Evolutionary conservation across 108 stramenopile species (phyloP), one percentile per base, ranked within the genome.

Genomic region (Cyclotella baltica): DNA sequence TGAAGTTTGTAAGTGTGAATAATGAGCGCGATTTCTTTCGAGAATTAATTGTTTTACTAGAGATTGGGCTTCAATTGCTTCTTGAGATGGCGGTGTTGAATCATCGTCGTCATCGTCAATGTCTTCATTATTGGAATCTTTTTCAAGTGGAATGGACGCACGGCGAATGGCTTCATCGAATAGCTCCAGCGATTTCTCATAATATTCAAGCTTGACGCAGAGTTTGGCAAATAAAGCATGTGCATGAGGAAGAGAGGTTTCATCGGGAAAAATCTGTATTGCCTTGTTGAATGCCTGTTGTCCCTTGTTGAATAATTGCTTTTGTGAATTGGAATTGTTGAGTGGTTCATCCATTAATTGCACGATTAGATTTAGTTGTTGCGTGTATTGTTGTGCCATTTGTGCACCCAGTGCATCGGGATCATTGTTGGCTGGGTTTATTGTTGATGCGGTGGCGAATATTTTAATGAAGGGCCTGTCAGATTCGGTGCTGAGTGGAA

Each of bases 151-250:
- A 38, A 64, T 48, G 31, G 62, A 63, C 22, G 63, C 63, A 34
- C 73, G 73, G 23, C 73, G 48, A 35, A 74, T 65, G 9, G 73
- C 62, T 28, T 74, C 73, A 27, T 74, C 73, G 55, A 74, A 74
- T 37, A 74, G 46, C 4, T 56, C 48, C 25, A 52, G 28, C 0
- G 73, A 37, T 37, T 65, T 50, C 38, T 74, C 73, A 52, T 65
- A 74, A 11, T 37, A 6, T 5, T 59, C 63, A 19, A 65, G 33
- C 37, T 65, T 64, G 31, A 56, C 51, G 37, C 73, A 74, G 16
- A 74, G 28, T 29, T 65, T 64, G 1, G 73, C 73, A 53, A 74
- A 74, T 22, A 74, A 30, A 25, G 73, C 62, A 56, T 64, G 73
- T 3, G 63, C 73, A 36, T 74, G 73, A 31, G 52, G 48, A 0